A percentile compares a stretch with the other conserved stretches of the same genome.
phyloP scores from a whole-genome alignment of 306 rosid genomes.

The Lotus japonicus region DNA sequence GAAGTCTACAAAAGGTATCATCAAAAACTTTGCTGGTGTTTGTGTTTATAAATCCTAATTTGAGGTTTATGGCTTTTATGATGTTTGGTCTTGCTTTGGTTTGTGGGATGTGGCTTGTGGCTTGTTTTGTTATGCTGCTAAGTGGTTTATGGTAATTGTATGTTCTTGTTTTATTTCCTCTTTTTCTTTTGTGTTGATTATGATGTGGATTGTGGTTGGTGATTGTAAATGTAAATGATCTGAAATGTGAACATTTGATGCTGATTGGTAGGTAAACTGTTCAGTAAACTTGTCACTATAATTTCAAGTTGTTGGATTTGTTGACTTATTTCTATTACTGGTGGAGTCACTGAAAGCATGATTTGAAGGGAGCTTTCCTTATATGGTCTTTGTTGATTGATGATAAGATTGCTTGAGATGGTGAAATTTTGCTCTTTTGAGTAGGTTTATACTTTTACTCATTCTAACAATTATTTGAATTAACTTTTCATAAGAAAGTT shows the following conservation, averaged over 20 bases:
- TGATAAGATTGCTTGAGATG: slow-evolving; percentile 17
- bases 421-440: slow-evolving; percentile 1
- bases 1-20: slow-evolving; percentile 75
- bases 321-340: slow-evolving; percentile 3
- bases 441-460: background rate
- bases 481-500: background rate
- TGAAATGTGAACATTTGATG: background rate
- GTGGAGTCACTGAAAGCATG: background rate
- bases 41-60: background rate
- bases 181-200: background rate
- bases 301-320: slow-evolving; percentile 12
- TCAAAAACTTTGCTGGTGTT: background rate
- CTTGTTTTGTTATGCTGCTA: background rate
- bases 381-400: slow-evolving; percentile 16
- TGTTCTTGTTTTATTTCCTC: background rate
- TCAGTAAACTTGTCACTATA: background rate
- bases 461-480: background rate
- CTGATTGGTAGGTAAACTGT: background rate
- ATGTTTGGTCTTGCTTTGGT: background rate
- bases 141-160: slow-evolving; percentile 9
- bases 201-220: slow-evolving; percentile 13
- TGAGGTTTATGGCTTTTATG: background rate
- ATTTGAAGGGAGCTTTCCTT: slow-evolving; percentile 14
- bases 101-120: background rate
- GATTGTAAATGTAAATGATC: background rate